Evolutionary conservation across 805 yeast species (phyloP).

Genomic region (Wickerhamiella vanderwaltii): DNA sequence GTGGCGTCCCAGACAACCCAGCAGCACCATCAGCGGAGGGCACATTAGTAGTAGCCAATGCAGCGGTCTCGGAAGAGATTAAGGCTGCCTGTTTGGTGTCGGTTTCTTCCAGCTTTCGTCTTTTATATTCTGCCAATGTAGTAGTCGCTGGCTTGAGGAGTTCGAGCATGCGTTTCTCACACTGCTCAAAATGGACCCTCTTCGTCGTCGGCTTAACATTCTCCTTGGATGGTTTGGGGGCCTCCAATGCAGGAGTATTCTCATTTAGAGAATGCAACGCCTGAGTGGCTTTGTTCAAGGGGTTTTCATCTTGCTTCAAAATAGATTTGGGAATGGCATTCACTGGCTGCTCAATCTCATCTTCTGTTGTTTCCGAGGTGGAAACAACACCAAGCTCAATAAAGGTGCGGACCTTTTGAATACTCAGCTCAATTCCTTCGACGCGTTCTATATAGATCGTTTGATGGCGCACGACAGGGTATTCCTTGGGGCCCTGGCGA

Average conservation of each 20-base stretch:
- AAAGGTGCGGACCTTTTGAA: slow-evolving; percentile 51
- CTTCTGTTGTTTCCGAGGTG: slow-evolving; percentile 33
- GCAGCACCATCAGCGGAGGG: neutral
- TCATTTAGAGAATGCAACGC: too few relatives aligned
- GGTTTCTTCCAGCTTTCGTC: too few relatives aligned
- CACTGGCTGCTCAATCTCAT: slow-evolving; percentile 25
- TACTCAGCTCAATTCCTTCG: slow-evolving; percentile 50
- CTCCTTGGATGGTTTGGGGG: too few relatives aligned
- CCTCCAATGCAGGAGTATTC: too few relatives aligned
- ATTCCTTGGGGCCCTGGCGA: slow-evolving; percentile 25
- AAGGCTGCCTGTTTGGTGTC: too few relatives aligned
- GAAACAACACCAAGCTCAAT: slow-evolving; percentile 34
- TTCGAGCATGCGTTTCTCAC: too few relatives aligned
- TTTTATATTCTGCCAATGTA: neutral
- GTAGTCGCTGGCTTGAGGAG: neutral
- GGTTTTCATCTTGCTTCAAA: too few relatives aligned
- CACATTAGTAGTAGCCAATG: neutral
- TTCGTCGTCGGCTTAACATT: slow-evolving; percentile 4
- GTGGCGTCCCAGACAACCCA: too few relatives aligned
- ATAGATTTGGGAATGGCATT: too few relatives aligned
- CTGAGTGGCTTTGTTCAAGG: too few relatives aligned
- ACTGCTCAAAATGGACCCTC: neutral
- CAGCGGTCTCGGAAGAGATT: neutral
- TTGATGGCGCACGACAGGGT: slow-evolving; percentile 51
- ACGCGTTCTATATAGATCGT: slow-evolving; percentile 50